Evolutionary conservation across 169 alveolate genomes (phyloP).

Genomic region (Cryptosporidium sp.): DNA sequence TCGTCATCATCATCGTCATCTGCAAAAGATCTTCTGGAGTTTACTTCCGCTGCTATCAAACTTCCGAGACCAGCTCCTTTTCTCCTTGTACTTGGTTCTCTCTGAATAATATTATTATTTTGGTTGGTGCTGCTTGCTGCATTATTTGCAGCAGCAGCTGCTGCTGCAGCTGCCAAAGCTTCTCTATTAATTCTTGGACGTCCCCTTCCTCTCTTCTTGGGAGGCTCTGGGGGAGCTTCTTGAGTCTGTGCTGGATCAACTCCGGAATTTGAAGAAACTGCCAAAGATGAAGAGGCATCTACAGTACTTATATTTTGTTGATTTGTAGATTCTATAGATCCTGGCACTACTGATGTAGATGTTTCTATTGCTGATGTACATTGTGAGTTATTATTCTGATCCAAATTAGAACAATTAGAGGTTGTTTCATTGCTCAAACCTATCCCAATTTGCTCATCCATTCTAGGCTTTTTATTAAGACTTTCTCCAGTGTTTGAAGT

Average conservation of each 20-base stretch:
- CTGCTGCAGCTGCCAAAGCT: conserved; percentile 66
- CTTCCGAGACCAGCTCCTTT: conserved; percentile 68
- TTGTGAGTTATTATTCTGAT: neutral
- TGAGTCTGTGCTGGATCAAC: neutral
- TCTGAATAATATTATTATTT: neutral
- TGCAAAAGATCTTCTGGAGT: conserved; percentile 13
- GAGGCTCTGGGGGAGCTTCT: conserved; percentile 45
- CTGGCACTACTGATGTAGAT: neutral
- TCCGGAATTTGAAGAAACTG: neutral
- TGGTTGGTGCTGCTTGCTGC: neutral
- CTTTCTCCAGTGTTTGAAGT: neutral
- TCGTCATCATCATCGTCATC: conserved; percentile 67
- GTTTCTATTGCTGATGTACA: neutral
- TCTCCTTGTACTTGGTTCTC: conserved; percentile 67
- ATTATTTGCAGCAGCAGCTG: conserved; percentile 15
- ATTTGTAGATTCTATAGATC: neutral
- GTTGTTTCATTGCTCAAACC: neutral
- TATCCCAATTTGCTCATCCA: neutral
- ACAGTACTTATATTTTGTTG: neutral
- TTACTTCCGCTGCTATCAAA: conserved; percentile 70
- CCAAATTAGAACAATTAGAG: neutral
- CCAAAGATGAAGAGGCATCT: neutral
- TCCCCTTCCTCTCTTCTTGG: conserved; percentile 70
- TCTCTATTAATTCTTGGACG: conserved; percentile 72
- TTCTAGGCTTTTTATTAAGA: conserved; percentile 10